Conservation (phyloP, 108 stramenopile genomes). For the Nitzschia putrida region DNA sequence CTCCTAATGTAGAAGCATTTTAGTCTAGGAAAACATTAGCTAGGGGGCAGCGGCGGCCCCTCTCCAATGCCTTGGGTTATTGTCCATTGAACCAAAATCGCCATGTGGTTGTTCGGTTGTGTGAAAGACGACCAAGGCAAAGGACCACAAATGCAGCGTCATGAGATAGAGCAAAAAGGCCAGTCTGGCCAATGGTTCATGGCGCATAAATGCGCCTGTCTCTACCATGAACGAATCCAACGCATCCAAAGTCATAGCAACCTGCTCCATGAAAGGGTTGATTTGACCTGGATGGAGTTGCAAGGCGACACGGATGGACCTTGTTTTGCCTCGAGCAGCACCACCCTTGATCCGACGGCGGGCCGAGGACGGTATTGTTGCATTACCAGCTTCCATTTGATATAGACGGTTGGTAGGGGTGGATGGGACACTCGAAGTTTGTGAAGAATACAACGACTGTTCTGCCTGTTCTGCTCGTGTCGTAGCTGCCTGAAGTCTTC, state of each 20-base stretch:
- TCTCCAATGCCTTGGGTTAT: conserved; percentile 43
- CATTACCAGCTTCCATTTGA: conserved; percentile 36
- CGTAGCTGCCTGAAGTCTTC: conserved; percentile 66
- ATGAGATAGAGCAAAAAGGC: conserved; percentile 68
- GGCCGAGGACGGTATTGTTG: not conserved
- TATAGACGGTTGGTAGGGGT: conserved; percentile 19
- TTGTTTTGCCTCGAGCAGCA: conserved; percentile 20
- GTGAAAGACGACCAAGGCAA: conserved; percentile 82
- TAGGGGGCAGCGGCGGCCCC: conserved; percentile 8
- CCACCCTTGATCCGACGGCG: conserved; percentile 46
- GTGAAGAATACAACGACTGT: conserved; percentile 21
- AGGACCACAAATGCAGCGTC: conserved; percentile 79
- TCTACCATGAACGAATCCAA: conserved; percentile 74
- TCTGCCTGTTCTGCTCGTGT: conserved; percentile 65
- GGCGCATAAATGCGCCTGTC: conserved; percentile 63
- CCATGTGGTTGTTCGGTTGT: conserved; percentile 39
- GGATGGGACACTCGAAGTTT: not conserved
- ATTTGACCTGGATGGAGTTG: conserved; percentile 57
- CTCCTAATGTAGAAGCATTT: too few relatives aligned
- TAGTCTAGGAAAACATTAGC: not conserved
- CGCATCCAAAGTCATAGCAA: conserved; percentile 69
- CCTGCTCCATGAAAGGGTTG: conserved; percentile 50
- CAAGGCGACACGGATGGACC: conserved; percentile 72
- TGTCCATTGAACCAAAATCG: conserved; percentile 46
- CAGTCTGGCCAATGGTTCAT: conserved; percentile 76